Base-by-base conservation (phyloP, 768 basidiomycete species). In the Lactarius tabidus region DNA sequence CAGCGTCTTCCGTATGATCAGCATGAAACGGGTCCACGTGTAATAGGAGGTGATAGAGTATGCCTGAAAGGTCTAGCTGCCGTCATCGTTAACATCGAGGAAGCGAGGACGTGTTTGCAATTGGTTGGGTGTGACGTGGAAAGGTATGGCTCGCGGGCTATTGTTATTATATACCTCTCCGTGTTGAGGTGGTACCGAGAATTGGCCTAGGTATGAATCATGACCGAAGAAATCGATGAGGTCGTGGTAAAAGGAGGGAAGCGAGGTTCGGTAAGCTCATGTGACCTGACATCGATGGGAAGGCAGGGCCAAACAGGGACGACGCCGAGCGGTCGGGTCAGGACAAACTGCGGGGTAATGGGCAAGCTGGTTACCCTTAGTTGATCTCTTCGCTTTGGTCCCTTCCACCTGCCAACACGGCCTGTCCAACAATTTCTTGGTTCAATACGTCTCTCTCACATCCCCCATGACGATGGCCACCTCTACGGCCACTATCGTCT, bases 381-480 rank as follows among this genome's bases (percentile, higher is more conserved):
- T 57, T 35, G 41, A 18, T n/a, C 26, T 35, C 35, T 43, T 17
- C 23, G 23, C 2, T 23, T 26, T 51, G 26, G 48, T 51, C 48
- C 48, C 41, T 33, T 55, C 29, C 39, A 51, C 23, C 59, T 23
- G 29, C 64, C 55, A 41, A 55, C 60, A 66, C 60, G 61, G 56
- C 65, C 35, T 31, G 31, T 38, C 36, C 54, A 57, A 51, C 54
- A 0, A 38, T 55, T 48, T 28, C 36, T 55, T 14, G 28, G 28
- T 36, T 26, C 45, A 48, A 33, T 17, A 23, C 57, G 36, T 36
- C 57, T 43, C 12, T 35, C 28, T 52, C 43, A 7, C 62, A 26
- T 52, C 59, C 64, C 26, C 67, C 55, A 17, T 45, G 67, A 60
- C 56, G 67, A 68, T 68, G 67, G 64, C 67, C 55, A 41, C 58